Conservation (phyloP, 108 stramenopile genomes). For the Nitzschia inconspicua region DNA sequence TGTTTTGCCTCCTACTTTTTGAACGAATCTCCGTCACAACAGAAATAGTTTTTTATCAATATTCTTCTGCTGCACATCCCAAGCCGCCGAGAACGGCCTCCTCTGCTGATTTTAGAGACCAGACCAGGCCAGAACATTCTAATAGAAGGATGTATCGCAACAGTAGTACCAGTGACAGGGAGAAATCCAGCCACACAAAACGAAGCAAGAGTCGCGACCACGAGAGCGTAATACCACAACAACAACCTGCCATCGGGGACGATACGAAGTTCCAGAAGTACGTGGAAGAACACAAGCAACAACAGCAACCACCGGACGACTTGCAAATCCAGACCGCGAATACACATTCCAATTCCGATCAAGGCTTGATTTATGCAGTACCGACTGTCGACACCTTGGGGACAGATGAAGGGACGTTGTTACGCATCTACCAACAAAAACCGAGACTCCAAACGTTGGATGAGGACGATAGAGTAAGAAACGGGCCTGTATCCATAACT, state of each 20-base stretch:
- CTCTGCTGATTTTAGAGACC: too few relatives aligned
- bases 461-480: not conserved
- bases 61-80: too few relatives aligned
- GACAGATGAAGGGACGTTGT: conserved; percentile 14
- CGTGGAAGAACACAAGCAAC: not conserved
- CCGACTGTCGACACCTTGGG: conserved; percentile 46
- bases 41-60: too few relatives aligned
- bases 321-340: too few relatives aligned
- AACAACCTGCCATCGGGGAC: not conserved
- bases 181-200: not conserved
- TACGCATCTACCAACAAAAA: not conserved
- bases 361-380: conserved; percentile 25
- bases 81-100: too few relatives aligned
- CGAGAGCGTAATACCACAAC: too few relatives aligned
- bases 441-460: not conserved
- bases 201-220: too few relatives aligned
- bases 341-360: not conserved
- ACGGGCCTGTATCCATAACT: not conserved
- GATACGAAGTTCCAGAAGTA: not conserved
- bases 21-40: too few relatives aligned
- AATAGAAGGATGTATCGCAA: too few relatives aligned
- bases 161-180: too few relatives aligned
- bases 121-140: too few relatives aligned
- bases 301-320: not conserved
- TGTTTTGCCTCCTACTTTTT: too few relatives aligned